phyloP scores from a whole-genome alignment of 352 stramenopile genomes.

The Globisporangium emineosum region DNA sequence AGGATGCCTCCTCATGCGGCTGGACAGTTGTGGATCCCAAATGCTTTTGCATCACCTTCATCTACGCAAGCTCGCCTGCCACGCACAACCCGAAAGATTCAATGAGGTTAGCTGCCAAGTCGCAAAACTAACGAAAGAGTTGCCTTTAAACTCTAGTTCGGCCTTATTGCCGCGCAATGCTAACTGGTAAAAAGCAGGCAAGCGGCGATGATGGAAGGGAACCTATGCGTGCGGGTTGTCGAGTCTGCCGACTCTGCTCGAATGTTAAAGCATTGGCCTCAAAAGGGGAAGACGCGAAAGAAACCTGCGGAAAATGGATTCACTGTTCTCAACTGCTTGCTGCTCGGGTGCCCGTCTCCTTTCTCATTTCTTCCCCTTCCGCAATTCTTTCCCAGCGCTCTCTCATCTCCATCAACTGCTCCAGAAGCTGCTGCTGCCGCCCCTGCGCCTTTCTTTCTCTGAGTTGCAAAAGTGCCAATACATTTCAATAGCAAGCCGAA shows the following conservation, averaged over 20 bases:
- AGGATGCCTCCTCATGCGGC: not conserved
- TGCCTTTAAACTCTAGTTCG: too few species aligned
- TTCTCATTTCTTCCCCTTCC: not conserved
- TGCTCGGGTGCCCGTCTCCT: not conserved
- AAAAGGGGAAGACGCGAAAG: not conserved
- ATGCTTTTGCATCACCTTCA: not conserved
- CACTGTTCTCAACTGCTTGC: not conserved
- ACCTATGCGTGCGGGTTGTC: too few species aligned
- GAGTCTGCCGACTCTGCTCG: too few species aligned
- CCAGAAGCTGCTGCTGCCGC: too few species aligned
- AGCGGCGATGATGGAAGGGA: too few species aligned
- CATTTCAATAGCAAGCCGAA: not conserved
- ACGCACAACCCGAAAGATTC: too few species aligned
- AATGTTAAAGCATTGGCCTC: too few species aligned
- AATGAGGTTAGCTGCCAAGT: too few species aligned
- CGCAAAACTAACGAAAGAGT: too few species aligned
- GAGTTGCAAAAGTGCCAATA: not conserved
- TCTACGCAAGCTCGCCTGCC: too few species aligned
- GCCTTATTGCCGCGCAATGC: too few species aligned
- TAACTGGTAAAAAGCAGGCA: too few species aligned
- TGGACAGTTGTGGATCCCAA: not conserved
- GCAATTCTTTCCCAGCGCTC: not conserved
- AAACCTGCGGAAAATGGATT: not conserved
- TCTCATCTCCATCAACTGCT: not conserved
- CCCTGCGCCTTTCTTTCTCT: not conserved